Base-by-base conservation (phyloP, 169 alveolate genomes). In the Cystoisospora suis region DNA sequence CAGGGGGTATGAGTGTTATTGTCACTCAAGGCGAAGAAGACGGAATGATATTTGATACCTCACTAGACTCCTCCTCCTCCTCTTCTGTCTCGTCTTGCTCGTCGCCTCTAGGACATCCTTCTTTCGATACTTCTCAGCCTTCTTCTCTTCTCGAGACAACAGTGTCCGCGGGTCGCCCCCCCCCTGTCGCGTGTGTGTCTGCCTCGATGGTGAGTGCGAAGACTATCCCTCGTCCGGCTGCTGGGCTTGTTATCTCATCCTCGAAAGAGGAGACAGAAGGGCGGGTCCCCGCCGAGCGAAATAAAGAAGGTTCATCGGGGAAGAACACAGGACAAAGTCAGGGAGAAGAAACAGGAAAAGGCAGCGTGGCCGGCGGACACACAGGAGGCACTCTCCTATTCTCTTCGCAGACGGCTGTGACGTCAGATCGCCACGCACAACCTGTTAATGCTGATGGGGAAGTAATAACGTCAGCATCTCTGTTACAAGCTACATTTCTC, bases 401-500 rank as follows among this genome's bases (percentile, higher is more conserved):
- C 12, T 46, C 42, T 38, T 46, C 45, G 58, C 40, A 75, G n/a
- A 29, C 45, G 7, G 83, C 83, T 38, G 83, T 53, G 42, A 53
- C 83, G 17, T 29, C 45, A 75, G 83, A 23, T 7, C 58, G n/a
- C 36, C 58, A 46, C 0, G 83, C 53, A 0, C 34, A 20, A 75
- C 38, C 45, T 38, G 17, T 9, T 9, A 36, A 32, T 36, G 83
- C 36, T 6, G 83, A 36, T 32, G 23, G 47, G 17, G 53, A 53
- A 32, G 49, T n/a, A n/a, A 45, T 45, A 0, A 20, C 81, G 4
- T 20, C 89, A 0, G 80, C 44, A 0, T 65, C 70, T 15, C 65
- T 83, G 49, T 61, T 83, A 59, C 79, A 83, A 3, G 80, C 89
- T 29, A 38, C 61, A 3, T 83, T 83, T 42, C 38, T 36, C 7